Percentiles rank a stretch among this genome's conserved stretches.
Conservation (phyloP, 1,284 basidiomycete genomes). For the Malassezia globosa region DNA sequence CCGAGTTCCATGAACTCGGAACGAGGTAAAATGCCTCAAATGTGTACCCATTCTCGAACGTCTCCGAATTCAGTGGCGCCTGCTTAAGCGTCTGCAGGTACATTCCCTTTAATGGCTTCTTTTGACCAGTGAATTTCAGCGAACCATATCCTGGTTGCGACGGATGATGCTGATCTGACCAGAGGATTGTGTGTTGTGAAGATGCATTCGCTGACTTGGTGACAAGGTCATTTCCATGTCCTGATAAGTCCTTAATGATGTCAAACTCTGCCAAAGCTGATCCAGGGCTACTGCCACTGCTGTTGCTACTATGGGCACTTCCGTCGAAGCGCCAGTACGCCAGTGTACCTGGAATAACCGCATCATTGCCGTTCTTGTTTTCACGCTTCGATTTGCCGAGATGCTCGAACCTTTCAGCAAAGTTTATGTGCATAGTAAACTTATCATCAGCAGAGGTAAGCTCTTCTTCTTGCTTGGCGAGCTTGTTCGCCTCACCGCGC, state of each 20-base stretch:
- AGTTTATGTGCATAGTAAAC: slow-evolving; percentile 1
- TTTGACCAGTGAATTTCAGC: slow-evolving; percentile 4
- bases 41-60: slow-evolving; percentile 8
- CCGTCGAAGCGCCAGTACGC: slow-evolving; percentile 8
- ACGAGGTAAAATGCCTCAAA: slow-evolving; percentile 6
- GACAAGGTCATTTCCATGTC: neutral
- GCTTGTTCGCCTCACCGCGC: neutral
- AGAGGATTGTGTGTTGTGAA: neutral
- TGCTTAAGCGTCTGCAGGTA: slow-evolving; percentile 3
- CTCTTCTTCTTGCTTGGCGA: neutral
- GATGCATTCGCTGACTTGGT: neutral
- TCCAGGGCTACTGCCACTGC: too few relatives aligned
- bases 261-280: neutral
- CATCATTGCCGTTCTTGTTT: neutral
- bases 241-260: slow-evolving; percentile 1
- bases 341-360: slow-evolving; percentile 1
- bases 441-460: neutral
- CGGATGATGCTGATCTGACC: slow-evolving; percentile 1
- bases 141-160: slow-evolving; percentile 2
- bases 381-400: neutral
- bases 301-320: too few relatives aligned
- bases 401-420: neutral
- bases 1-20: neutral
- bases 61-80: neutral
- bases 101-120: neutral